These are phyloP conservation scores for Dryas integrifolia DNA, from an alignment of 331 rosid species.

Conservation along the genomic window DNA sequence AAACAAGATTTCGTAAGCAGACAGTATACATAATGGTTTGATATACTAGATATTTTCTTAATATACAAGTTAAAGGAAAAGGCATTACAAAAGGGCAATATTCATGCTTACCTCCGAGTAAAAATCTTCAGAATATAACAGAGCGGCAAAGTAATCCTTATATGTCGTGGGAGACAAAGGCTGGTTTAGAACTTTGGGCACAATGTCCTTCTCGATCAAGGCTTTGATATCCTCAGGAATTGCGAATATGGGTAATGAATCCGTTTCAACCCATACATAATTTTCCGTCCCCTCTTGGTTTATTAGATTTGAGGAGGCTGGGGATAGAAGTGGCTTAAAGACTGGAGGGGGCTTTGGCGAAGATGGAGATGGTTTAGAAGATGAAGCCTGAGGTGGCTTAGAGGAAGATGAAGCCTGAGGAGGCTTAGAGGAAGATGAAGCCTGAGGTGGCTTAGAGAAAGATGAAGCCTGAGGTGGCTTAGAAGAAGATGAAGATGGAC, in stretches of 20 bases:
- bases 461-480: not conserved
- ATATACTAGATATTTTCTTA: not conserved
- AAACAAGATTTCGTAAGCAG: no score
- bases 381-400: not conserved
- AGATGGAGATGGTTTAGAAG: not conserved
- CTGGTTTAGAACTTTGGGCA: constrained; percentile 27
- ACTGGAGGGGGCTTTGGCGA: constrained; percentile 7
- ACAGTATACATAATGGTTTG: not conserved
- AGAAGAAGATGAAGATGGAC: not conserved
- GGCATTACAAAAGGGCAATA: not conserved
- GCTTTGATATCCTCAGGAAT: constrained; percentile 33
- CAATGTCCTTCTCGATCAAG: constrained; percentile 31
- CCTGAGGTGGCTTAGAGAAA: not conserved
- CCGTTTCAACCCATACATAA: constrained; percentile 22
- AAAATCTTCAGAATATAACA: constrained; percentile 33
- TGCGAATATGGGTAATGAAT: constrained; percentile 21
- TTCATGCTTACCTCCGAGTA: constrained; percentile 30
- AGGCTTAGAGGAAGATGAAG: not conserved
- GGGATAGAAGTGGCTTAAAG: constrained; percentile 17
- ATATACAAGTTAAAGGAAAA: not conserved
- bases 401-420: not conserved
- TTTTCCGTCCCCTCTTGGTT: not conserved
- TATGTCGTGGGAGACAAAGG: constrained; percentile 31
- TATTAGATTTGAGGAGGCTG: not conserved
- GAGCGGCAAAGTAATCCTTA: constrained; percentile 40